These are phyloP conservation scores for Cornus kousa DNA, from an alignment of 148 eudicot species.

Conservation along the genomic window DNA sequence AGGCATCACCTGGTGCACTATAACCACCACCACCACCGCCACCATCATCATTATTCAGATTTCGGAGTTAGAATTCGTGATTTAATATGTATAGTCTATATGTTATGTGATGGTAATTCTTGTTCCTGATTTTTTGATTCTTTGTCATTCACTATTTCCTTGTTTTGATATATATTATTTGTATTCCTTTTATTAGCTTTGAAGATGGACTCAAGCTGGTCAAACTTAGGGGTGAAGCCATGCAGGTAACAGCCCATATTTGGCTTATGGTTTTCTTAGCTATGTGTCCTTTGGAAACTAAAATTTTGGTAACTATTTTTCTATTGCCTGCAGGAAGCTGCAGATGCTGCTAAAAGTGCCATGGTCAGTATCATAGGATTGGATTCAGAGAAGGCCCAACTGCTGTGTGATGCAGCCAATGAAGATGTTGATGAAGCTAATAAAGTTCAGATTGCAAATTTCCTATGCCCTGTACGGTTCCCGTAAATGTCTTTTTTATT, in stretches of 20 bases:
- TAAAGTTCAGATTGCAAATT: conserved; percentile 84
- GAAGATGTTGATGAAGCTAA: conserved; percentile 79
- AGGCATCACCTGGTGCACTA: background rate
- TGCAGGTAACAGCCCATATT: conserved; percentile 52
- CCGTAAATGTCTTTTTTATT: background rate
- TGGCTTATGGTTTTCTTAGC: conserved; percentile 4
- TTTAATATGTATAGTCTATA: background rate
- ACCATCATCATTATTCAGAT: background rate
- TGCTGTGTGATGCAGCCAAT: conserved; percentile 84
- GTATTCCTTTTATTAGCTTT: conserved; percentile 46
- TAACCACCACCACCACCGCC: too few species aligned
- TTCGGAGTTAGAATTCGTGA: background rate
- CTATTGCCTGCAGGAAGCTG: conserved; percentile 55
- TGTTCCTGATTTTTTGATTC: background rate
- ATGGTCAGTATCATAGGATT: conserved; percentile 90
- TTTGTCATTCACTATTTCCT: conserved; percentile 7
- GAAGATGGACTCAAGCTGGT: conserved; percentile 98
- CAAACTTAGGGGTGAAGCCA: conserved; percentile 89
- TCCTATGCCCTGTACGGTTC: conserved; percentile 64
- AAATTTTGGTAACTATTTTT: background rate
- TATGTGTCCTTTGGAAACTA: background rate
- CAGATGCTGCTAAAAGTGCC: conserved; percentile 85
- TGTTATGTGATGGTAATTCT: background rate
- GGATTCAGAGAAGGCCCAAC: conserved; percentile 77
- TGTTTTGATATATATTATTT: background rate